phyloP scores from a whole-genome alignment of 179 eudicot species.

The Nepenthes alata region DNA sequence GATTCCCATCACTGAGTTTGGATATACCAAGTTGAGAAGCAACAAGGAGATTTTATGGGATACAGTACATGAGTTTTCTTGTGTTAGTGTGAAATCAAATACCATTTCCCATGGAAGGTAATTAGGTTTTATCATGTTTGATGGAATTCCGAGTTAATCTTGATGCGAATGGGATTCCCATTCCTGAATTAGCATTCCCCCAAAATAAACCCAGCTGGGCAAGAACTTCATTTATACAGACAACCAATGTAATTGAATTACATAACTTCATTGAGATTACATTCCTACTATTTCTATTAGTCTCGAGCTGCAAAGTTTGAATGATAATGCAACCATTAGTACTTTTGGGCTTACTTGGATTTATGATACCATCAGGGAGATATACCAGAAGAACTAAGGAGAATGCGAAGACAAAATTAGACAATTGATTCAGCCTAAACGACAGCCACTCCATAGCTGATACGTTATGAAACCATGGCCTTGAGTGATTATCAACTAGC shows the following conservation, averaged over 20 bases:
- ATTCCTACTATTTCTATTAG: too few species aligned
- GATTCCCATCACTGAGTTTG: too few species aligned
- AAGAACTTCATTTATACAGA: background rate
- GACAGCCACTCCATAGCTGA: constrained; percentile 97
- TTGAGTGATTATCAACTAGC: constrained; percentile 62
- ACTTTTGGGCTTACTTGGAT: constrained; percentile 55
- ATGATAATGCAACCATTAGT: background rate
- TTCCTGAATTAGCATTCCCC: too few species aligned
- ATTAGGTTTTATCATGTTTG: too few species aligned
- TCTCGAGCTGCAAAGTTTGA: too few species aligned
- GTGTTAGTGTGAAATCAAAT: too few species aligned
- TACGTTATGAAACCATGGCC: constrained; percentile 90
- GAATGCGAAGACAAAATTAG: constrained; percentile 88
- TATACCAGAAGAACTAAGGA: constrained; percentile 68
- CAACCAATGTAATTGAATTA: background rate
- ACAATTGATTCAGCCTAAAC: constrained; percentile 76
- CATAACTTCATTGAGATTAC: background rate
- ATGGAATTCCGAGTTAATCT: too few species aligned
- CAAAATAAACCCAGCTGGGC: background rate
- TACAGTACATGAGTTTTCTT: too few species aligned
- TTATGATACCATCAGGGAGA: constrained; percentile 82
- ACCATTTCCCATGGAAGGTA: too few species aligned
- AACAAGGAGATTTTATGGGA: too few species aligned
- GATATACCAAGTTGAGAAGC: too few species aligned
- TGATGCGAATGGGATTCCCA: too few species aligned